Conservation (phyloP, 306 rosid species). For the Vigna radiata region DNA sequence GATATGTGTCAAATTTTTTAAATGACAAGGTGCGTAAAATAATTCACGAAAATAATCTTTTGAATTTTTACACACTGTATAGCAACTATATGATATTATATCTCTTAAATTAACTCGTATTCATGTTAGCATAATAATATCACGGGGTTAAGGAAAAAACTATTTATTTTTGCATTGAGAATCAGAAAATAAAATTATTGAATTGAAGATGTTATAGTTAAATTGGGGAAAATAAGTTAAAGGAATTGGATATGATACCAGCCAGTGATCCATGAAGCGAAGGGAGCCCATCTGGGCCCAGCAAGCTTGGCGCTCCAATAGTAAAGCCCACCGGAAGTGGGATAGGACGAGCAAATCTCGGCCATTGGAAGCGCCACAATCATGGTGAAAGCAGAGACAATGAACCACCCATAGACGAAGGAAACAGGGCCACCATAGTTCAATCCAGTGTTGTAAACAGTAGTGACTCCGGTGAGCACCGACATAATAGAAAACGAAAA, state of each 20-base stretch:
- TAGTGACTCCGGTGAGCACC: slow-evolving; percentile 85
- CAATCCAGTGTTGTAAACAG: slow-evolving; percentile 89
- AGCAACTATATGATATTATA: no score
- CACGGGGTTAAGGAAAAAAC: not conserved
- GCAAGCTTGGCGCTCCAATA: slow-evolving; percentile 99
- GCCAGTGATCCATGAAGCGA: slow-evolving; percentile 98
- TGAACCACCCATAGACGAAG: slow-evolving; percentile 81
- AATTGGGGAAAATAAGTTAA: not conserved
- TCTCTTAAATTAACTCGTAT: no score
- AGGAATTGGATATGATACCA: slow-evolving; percentile 54
- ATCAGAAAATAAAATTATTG: not conserved
- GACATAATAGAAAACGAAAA: slow-evolving; percentile 94
- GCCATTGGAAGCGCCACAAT: slow-evolving; percentile 91
- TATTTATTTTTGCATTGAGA: not conserved
- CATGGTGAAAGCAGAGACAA: slow-evolving; percentile 83
- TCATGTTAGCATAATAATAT: not conserved
- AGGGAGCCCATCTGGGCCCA: slow-evolving; percentile 91
- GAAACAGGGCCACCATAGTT: slow-evolving; percentile 87
- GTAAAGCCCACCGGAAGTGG: slow-evolving; percentile 97
- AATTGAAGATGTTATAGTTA: not conserved
- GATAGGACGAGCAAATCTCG: slow-evolving; percentile 93
- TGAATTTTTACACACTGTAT: not conserved
- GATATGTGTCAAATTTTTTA: not conserved
- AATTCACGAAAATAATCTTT: not conserved
- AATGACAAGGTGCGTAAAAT: not conserved